These are phyloP conservation scores for Alternaria solani DNA, from an alignment of 2,329 filamentous ascomycete genomes.

Conservation along the genomic window DNA sequence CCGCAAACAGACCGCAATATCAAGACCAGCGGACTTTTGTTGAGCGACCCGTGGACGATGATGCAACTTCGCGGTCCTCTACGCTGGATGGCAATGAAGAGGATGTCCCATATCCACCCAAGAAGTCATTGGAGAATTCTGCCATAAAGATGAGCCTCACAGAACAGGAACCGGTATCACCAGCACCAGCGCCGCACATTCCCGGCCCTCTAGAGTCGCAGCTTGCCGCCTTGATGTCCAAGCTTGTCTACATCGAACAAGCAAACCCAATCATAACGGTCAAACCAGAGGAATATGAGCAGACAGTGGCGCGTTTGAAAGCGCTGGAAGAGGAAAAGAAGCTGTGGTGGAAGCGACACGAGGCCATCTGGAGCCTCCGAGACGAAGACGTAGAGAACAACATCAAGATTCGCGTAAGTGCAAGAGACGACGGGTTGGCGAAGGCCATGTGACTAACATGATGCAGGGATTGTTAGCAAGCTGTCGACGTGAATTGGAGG, in stretches of 20 bases:
- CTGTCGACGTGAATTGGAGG: conserved; percentile 51
- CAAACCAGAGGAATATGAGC: conserved; percentile 49
- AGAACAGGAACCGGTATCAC: conserved; percentile 29
- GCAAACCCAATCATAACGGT: conserved; percentile 46
- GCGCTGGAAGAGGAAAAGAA: conserved; percentile 51
- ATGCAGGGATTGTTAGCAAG: conserved; percentile 48
- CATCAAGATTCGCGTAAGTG: conserved; percentile 50
- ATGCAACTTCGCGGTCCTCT: conserved; percentile 42
- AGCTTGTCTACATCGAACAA: conserved; percentile 47
- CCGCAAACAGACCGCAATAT: conserved; percentile 20
- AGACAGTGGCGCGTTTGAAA: conserved; percentile 41
- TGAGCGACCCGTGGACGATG: conserved; percentile 39
- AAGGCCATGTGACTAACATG: conserved; percentile 8
- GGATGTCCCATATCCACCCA: conserved; percentile 40
- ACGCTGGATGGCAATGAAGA: conserved; percentile 46
- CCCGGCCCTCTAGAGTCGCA: conserved; percentile 49
- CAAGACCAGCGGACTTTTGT: conserved; percentile 16
- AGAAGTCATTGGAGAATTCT: conserved; percentile 37
- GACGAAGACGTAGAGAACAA: conserved; percentile 56
- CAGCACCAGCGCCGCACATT: conserved; percentile 34
- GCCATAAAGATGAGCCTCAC: conserved; percentile 16
- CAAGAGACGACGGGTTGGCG: background rate
- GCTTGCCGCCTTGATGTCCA: conserved; percentile 49
- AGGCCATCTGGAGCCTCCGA: conserved; percentile 53
- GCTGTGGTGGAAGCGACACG: conserved; percentile 47